These are phyloP conservation scores for Kwoniella pini DNA, from an alignment of 768 basidiomycete species.

Conservation along the genomic window DNA sequence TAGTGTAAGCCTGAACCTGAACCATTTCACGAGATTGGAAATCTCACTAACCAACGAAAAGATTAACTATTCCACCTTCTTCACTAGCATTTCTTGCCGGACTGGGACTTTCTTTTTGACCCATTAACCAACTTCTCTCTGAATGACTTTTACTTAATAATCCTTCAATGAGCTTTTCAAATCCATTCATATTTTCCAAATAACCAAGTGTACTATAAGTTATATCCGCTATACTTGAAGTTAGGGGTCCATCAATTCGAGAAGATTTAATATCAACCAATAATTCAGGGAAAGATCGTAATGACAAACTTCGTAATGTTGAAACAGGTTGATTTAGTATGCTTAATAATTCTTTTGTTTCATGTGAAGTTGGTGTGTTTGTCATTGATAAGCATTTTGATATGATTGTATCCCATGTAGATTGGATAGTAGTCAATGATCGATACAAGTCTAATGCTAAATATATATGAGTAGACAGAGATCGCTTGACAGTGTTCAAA, in stretches of 20 bases:
- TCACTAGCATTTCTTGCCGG: conserved; percentile 29
- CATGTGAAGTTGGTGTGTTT: conserved; percentile 14
- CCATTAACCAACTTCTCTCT: conserved; percentile 55
- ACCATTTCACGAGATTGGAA: too few relatives aligned
- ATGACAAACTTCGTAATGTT: conserved; percentile 27
- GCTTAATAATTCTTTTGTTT: conserved; percentile 15
- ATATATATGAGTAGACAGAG: conserved; percentile 43
- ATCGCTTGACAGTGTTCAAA: conserved; percentile 43
- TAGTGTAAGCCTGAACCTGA: too few relatives aligned
- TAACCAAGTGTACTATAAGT: conserved; percentile 50
- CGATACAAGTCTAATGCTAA: conserved; percentile 49
- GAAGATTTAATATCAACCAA: conserved; percentile 48
- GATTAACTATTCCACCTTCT: conserved; percentile 48
- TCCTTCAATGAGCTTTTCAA: conserved; percentile 37
- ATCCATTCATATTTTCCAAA: conserved; percentile 44
- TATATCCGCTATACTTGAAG: conserved; percentile 34
- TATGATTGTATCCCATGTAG: conserved; percentile 37
- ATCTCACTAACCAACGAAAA: conserved; percentile 46
- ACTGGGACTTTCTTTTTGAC: conserved; percentile 42
- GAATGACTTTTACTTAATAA: conserved; percentile 41
- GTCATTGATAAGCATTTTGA: conserved; percentile 37
- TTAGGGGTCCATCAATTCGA: conserved; percentile 4
- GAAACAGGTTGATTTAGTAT: conserved; percentile 21
- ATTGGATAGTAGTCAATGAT: conserved; percentile 25
- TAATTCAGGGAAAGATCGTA: conserved; percentile 51